These are phyloP conservation scores for Solanum habrochaites DNA, from an alignment of 257 asterid genomes.

Conservation along the genomic window DNA sequence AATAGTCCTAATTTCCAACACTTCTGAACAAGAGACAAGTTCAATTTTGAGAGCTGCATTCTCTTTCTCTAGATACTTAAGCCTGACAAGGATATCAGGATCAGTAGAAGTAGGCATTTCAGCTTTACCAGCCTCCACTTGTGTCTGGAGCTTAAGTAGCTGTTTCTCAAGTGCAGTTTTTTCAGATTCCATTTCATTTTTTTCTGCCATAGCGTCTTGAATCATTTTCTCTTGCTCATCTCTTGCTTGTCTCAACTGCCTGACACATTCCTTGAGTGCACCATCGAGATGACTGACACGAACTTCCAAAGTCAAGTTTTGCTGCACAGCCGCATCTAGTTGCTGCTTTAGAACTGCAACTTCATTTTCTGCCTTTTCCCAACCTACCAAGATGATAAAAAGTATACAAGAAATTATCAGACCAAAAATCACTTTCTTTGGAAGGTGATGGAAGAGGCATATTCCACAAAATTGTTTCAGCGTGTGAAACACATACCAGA, in stretches of 20 bases:
- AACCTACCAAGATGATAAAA: slow-evolving; percentile 27
- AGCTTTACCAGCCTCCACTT: slow-evolving; percentile 14
- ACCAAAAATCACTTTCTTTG: neutral
- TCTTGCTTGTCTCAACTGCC: slow-evolving; percentile 55
- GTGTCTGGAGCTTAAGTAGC: slow-evolving; percentile 26
- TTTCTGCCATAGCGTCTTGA: slow-evolving; percentile 25
- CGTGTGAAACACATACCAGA: neutral
- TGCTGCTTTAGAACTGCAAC: slow-evolving; percentile 47
- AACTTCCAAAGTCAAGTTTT: slow-evolving; percentile 53
- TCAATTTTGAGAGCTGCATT: slow-evolving; percentile 41
- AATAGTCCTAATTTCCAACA: slow-evolving; percentile 29
- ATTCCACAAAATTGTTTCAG: neutral
- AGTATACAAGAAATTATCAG: neutral
- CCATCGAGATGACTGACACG: slow-evolving; percentile 63
- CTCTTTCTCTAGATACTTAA: slow-evolving; percentile 40
- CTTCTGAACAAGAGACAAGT: slow-evolving; percentile 28
- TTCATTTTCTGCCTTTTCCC: slow-evolving; percentile 86
- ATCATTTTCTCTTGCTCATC: slow-evolving; percentile 45
- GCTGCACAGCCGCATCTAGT: slow-evolving; percentile 60
- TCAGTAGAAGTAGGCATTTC: slow-evolving; percentile 15
- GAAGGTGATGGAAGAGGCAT: neutral
- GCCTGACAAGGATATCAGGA: slow-evolving; percentile 9
- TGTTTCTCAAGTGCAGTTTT: slow-evolving; percentile 39
- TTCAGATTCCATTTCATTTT: slow-evolving; percentile 28
- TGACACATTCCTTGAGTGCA: slow-evolving; percentile 75